phyloP scores from a whole-genome alignment of 345 rosid species.

The Boechera retrofracta region DNA sequence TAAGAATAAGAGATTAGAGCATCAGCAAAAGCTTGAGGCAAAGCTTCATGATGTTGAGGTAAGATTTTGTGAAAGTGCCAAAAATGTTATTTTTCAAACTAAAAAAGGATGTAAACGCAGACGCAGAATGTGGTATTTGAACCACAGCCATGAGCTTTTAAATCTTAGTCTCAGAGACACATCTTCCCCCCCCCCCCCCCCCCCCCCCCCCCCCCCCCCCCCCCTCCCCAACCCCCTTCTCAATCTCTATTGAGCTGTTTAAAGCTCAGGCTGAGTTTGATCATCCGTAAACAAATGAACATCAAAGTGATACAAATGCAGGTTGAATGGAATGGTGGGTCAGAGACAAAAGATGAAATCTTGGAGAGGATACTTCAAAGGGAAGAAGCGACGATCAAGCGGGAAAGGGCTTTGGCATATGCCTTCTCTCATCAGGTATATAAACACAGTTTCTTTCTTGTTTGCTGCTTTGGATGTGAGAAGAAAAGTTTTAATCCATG shows the following conservation, averaged over 20 bases:
- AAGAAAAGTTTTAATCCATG: constrained; percentile 6
- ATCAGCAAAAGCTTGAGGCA: constrained; percentile 93
- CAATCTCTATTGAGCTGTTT: not conserved
- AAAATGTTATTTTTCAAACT: too few relatives aligned
- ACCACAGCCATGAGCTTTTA: not conserved
- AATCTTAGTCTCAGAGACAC: not conserved
- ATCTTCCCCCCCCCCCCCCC: not conserved
- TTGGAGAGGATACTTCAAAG: constrained; percentile 76
- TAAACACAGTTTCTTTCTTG: constrained; percentile 11
- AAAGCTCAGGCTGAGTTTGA: constrained; percentile 24
- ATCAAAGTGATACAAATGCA: constrained; percentile 45
- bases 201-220: too few relatives aligned
- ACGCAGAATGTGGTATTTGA: not conserved
- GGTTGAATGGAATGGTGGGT: constrained; percentile 95
- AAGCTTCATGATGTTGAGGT: constrained; percentile 91
- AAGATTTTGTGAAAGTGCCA: not conserved
- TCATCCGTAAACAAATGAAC: not conserved
- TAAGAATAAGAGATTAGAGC: constrained; percentile 83
- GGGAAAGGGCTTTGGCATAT: constrained; percentile 94
- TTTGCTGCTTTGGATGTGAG: not conserved
- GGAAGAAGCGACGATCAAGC: constrained; percentile 90
- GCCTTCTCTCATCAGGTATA: constrained; percentile 96
- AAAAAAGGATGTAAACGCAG: too few relatives aligned
- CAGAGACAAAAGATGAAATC: constrained; percentile 71
- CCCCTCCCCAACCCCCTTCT: too few relatives aligned